Evolutionary conservation across 441 rosid species (phyloP).

Genomic region (Pelargonium cotyledonis): DNA sequence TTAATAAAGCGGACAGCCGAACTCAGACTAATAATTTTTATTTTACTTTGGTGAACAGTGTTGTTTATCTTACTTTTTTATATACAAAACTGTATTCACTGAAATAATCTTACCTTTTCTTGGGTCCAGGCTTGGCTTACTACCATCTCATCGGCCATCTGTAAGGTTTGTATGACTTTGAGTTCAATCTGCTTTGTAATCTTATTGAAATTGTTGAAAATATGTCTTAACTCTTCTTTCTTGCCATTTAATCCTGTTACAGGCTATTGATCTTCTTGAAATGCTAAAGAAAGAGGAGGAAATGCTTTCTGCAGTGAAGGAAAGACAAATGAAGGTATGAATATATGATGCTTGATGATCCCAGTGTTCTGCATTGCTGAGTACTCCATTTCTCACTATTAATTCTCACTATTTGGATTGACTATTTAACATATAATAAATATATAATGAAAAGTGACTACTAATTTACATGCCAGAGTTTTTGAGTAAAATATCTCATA

Average conservation of each 20-base stretch:
- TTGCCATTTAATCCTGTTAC: slow-evolving; percentile 20
- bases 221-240: slow-evolving; percentile 10
- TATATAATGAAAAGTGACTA: too few relatives aligned
- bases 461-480: too few relatives aligned
- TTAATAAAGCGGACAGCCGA: too few relatives aligned
- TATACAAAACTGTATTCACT: background rate
- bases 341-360: background rate
- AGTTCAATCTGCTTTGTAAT: background rate
- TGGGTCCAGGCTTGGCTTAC: slow-evolving; percentile 79
- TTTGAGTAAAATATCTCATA: too few relatives aligned
- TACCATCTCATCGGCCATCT: slow-evolving; percentile 53
- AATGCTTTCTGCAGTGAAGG: slow-evolving; percentile 78
- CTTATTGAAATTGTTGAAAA: background rate
- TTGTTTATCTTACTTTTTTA: background rate
- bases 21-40: too few relatives aligned
- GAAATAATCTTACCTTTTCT: background rate
- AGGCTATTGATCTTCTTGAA: slow-evolving; percentile 81
- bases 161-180: slow-evolving; percentile 56
- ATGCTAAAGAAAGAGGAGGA: slow-evolving; percentile 82
- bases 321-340: slow-evolving; percentile 59
- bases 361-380: background rate
- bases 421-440: too few relatives aligned
- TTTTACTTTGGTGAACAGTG: background rate
- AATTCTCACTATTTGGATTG: too few relatives aligned
- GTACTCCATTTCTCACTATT: background rate